A percentile compares a stretch with the other conserved stretches of the same genome.
Evolutionary conservation across 139 green algal genomes (phyloP).

Genomic region (Ettlia oleoabundans): DNA sequence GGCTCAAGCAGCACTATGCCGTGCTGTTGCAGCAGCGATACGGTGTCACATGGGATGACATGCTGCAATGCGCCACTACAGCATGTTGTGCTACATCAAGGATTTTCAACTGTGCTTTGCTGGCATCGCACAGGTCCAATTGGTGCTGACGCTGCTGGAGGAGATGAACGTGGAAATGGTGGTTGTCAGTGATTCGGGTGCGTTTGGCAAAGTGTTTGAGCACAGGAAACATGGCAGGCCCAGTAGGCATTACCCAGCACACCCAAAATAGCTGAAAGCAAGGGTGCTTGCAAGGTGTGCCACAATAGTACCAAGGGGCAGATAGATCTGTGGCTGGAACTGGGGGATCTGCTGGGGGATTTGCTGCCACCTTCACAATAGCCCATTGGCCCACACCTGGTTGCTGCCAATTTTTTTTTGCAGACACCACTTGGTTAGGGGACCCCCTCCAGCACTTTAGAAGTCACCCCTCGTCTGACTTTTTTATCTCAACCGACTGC

Average conservation of each 20-base stretch:
- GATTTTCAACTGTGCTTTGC: not conserved
- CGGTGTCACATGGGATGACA: too few species aligned
- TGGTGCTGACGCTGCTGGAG: conserved; percentile 4
- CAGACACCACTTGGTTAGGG: conserved; percentile 1
- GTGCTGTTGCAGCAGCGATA: too few species aligned
- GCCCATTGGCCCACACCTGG: not conserved
- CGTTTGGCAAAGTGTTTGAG: not conserved
- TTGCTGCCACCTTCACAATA: not conserved
- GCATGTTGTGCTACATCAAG: not conserved
- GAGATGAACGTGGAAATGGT: not conserved
- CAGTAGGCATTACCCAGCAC: too few species aligned
- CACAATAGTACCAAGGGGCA: too few species aligned
- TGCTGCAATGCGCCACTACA: too few species aligned
- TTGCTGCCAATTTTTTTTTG: not conserved
- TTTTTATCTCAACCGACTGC: conserved; percentile 41
- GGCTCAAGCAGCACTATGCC: too few species aligned
- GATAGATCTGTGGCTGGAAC: too few species aligned
- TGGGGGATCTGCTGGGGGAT: too few species aligned
- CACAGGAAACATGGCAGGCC: too few species aligned
- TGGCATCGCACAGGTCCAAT: not conserved
- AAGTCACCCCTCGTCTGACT: conserved; percentile 15
- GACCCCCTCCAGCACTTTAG: conserved; percentile 20
- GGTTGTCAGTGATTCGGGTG: conserved; percentile 18
- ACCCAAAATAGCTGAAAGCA: too few species aligned
- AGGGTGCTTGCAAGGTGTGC: too few species aligned